Conservation (phyloP, 768 basidiomycete species). For the Russula foetens region DNA sequence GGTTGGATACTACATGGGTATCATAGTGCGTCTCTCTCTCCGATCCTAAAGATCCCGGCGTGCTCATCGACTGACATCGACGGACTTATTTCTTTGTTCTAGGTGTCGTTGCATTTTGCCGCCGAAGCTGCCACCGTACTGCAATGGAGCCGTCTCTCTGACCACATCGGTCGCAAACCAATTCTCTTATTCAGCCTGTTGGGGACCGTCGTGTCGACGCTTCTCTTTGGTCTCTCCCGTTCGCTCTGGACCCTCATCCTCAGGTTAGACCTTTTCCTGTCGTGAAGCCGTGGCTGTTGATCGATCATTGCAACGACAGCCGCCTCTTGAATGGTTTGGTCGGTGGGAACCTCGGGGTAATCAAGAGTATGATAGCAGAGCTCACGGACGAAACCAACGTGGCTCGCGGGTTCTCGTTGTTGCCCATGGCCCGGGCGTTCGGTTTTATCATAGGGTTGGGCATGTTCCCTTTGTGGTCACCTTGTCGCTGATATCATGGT, state of each 20-base stretch:
- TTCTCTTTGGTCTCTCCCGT: constrained; percentile 31
- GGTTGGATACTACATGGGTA: constrained; percentile 43
- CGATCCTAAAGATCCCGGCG: no score
- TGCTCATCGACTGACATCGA: neutral
- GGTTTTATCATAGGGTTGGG: constrained; percentile 11
- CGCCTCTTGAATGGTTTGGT: constrained; percentile 1
- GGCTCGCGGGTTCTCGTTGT: constrained; percentile 31
- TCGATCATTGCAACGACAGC: neutral
- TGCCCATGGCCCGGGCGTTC: constrained; percentile 26
- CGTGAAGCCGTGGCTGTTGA: neutral
- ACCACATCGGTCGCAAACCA: constrained; percentile 42
- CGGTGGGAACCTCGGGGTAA: neutral
- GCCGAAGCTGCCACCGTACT: constrained; percentile 39
- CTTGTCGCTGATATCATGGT: neutral
- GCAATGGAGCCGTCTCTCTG: constrained; percentile 43
- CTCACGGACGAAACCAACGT: constrained; percentile 55
- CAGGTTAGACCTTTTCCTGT: constrained; percentile 20
- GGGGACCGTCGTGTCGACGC: constrained; percentile 28
- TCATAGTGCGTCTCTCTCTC: constrained; percentile 33
- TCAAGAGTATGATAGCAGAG: constrained; percentile 42
- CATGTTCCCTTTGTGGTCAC: neutral
- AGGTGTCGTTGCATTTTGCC: constrained; percentile 42
- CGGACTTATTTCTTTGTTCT: neutral
- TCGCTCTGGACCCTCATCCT: constrained; percentile 27
- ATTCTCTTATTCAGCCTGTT: constrained; percentile 35